These are phyloP conservation scores for Hylodesmum podocarpum DNA, from an alignment of 306 rosid species.

Conservation along the genomic window DNA sequence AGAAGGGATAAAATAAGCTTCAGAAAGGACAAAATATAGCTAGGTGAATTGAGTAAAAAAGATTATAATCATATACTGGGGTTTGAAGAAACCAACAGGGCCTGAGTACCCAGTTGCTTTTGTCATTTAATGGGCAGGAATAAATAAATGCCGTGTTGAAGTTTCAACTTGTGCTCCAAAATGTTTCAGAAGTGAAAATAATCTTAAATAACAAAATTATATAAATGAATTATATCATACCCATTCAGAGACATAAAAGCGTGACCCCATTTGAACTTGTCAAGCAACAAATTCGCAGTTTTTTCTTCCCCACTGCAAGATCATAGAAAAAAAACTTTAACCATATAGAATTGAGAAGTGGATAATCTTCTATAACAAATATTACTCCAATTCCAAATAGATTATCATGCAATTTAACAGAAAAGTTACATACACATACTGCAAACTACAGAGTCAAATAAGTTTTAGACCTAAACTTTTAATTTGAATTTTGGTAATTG, in stretches of 20 bases:
- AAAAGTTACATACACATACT: not conserved
- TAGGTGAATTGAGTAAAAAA: not conserved
- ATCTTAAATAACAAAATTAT: not conserved
- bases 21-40: slow-evolving; percentile 8
- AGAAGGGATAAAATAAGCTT: not conserved
- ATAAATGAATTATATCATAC: slow-evolving; percentile 39
- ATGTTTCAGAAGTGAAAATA: slow-evolving; percentile 2
- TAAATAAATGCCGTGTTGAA: not conserved
- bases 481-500: not conserved
- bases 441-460: slow-evolving; percentile 16
- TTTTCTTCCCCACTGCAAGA: slow-evolving; percentile 88
- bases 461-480: not conserved
- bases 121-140: not conserved
- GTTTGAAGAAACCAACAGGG: slow-evolving; percentile 6
- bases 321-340: slow-evolving; percentile 24
- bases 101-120: not conserved
- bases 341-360: not conserved
- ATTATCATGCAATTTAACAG: not conserved
- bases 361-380: not conserved
- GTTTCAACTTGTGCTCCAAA: not conserved
- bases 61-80: not conserved
- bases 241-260: slow-evolving; percentile 81
- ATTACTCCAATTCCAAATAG: slow-evolving; percentile 13
- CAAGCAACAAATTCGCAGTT: slow-evolving; percentile 81
- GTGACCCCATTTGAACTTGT: slow-evolving; percentile 99